Evolutionary conservation across 371 early-diverging fungal species (phyloP).

Genomic region (Smittium mucronatum): DNA sequence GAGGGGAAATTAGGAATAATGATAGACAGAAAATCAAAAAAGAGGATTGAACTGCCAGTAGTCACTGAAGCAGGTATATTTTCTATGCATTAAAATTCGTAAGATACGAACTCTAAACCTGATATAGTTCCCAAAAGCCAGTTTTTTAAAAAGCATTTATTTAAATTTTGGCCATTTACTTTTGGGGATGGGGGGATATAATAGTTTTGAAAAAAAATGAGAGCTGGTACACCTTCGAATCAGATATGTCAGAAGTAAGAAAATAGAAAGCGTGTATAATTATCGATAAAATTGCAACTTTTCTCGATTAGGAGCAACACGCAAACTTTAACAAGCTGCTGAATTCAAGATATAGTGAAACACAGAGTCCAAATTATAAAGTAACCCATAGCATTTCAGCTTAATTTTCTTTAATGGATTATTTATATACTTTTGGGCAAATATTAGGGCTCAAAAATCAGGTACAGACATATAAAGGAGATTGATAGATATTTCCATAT

Average conservation of each 20-base stretch:
- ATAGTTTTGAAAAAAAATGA: constrained; percentile 6
- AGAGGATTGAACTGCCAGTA: constrained; percentile 47
- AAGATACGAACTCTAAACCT: too few species aligned
- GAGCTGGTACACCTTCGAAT: constrained; percentile 40
- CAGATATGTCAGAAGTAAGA: constrained; percentile 43
- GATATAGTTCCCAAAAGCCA: too few species aligned
- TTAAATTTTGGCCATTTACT: too few species aligned
- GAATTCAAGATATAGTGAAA: constrained; percentile 42
- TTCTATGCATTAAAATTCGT: too few species aligned
- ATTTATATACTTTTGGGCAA: too few species aligned
- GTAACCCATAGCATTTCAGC: too few species aligned
- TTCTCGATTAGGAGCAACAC: constrained; percentile 40
- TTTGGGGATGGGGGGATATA: too few species aligned
- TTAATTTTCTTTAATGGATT: too few species aligned
- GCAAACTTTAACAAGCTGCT: constrained; percentile 47
- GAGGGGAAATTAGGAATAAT: constrained; percentile 70
- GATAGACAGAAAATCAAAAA: constrained; percentile 43
- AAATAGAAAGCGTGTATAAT: too few species aligned
- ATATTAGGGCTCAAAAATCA: constrained; percentile 38
- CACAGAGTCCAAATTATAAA: constrained; percentile 34
- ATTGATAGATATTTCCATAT: constrained; percentile 44
- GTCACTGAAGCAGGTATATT: constrained; percentile 52
- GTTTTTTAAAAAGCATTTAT: too few species aligned
- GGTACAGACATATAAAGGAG: constrained; percentile 53
- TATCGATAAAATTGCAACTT: too few species aligned